Percentiles rank a stretch among this genome's conserved stretches.
phyloP scores from a whole-genome alignment of 768 basidiomycete genomes.

The Tulasnella sp. region DNA sequence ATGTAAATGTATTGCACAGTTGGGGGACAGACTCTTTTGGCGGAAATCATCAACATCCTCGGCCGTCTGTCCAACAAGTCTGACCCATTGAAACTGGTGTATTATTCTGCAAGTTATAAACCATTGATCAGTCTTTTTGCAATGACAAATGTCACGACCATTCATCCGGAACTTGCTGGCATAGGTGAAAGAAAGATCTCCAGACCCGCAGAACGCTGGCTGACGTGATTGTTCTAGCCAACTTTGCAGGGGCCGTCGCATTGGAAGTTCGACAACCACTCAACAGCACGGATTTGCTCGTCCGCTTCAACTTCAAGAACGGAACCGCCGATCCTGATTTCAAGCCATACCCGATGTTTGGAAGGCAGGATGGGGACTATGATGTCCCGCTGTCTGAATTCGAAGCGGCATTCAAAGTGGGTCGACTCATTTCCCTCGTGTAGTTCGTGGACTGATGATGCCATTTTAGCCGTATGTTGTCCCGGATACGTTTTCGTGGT shows the following conservation, averaged over 20 bases:
- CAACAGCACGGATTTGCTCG: slow-evolving; percentile 34
- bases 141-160: slow-evolving; percentile 47
- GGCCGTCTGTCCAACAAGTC: slow-evolving; percentile 67
- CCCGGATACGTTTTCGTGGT: slow-evolving; percentile 46
- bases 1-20: slow-evolving; percentile 34
- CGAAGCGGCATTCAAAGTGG: slow-evolving; percentile 46
- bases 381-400: slow-evolving; percentile 49
- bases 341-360: slow-evolving; percentile 47
- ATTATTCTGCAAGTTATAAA: slow-evolving; percentile 77
- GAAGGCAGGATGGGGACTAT: slow-evolving; percentile 31
- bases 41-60: slow-evolving; percentile 56
- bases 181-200: slow-evolving; percentile 34
- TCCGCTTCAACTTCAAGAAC: slow-evolving; percentile 61
- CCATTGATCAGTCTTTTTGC: slow-evolving; percentile 85
- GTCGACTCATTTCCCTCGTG: no score
- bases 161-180: slow-evolving; percentile 41
- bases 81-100: slow-evolving; percentile 65
- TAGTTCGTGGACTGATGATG: background rate
- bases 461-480: slow-evolving; percentile 35
- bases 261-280: slow-evolving; percentile 57
- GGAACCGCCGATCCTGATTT: slow-evolving; percentile 41
- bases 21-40: slow-evolving; percentile 66
- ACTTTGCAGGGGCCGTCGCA: slow-evolving; percentile 46
- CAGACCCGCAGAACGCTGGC: background rate
- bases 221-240: slow-evolving; percentile 31